phyloP scores from a whole-genome alignment of 2,329 filamentous ascomycete species.

The Diplocarpon rosae region DNA sequence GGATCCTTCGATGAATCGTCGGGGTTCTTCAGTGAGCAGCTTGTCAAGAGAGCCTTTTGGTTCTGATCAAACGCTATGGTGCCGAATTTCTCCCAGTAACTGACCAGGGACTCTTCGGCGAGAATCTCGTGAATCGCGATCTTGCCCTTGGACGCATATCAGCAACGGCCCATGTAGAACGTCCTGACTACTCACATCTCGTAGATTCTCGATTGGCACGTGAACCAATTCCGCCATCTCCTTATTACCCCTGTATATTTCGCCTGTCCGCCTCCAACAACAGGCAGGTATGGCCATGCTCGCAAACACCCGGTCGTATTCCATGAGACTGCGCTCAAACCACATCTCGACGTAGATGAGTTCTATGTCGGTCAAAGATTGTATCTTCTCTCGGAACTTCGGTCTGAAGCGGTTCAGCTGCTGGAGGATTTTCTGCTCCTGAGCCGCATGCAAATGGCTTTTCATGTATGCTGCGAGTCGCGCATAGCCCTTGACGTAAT shows the following conservation, averaged over 20 bases:
- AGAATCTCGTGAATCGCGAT: conserved; percentile 93
- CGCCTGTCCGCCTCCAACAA: conserved; percentile 91
- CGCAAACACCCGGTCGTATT: conserved; percentile 96
- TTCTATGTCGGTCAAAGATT: conserved; percentile 85
- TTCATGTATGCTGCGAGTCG: conserved; percentile 87
- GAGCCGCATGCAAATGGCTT: conserved; percentile 67
- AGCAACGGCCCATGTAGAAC: not conserved
- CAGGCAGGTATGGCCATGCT: conserved; percentile 98
- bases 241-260: conserved; percentile 95
- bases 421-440: conserved; percentile 81
- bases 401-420: conserved; percentile 89
- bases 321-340: conserved; percentile 94
- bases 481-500: conserved; percentile 94
- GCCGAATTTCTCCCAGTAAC: conserved; percentile 98
- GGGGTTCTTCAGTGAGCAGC: conserved; percentile 80
- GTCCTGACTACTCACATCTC: conserved; percentile 58
- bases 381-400: conserved; percentile 91
- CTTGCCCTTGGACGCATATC: conserved; percentile 54
- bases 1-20: conserved; percentile 56
- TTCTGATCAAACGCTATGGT: conserved; percentile 91
- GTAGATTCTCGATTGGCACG: conserved; percentile 78
- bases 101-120: conserved; percentile 86
- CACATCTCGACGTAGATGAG: conserved; percentile 96
- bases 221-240: conserved; percentile 97
- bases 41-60: conserved; percentile 91